phyloP scores from a whole-genome alignment of 495 filamentous ascomycete species.

The Aspergillus ellipticus region DNA sequence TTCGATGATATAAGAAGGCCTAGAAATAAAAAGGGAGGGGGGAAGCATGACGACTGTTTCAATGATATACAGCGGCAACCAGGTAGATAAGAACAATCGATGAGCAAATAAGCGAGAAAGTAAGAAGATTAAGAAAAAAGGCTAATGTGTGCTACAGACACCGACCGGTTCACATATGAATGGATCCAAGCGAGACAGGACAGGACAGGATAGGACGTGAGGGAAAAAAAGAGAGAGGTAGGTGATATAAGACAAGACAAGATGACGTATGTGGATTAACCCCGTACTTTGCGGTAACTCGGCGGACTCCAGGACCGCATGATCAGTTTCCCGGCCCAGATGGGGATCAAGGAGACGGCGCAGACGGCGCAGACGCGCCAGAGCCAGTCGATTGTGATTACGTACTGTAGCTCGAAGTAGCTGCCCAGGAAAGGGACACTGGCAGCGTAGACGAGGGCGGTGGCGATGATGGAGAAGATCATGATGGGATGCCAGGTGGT shows the following conservation, averaged over 20 bases:
- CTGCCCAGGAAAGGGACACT: conserved; percentile 81
- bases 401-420: conserved; percentile 85
- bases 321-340: conserved; percentile 79
- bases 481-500: conserved; percentile 97
- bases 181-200: no score
- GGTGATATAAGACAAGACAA: no score
- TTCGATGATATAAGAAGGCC: neutral
- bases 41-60: neutral
- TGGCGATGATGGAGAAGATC: conserved; percentile 79
- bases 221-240: no score
- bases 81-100: neutral
- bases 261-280: conserved; percentile 39
- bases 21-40: no score
- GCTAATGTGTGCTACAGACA: neutral
- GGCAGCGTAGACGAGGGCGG: conserved; percentile 71
- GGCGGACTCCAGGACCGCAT: conserved; percentile 81
- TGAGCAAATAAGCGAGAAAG: neutral
- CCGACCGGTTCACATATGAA: neutral
- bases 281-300: conserved; percentile 94
- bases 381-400: conserved; percentile 74
- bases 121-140: neutral
- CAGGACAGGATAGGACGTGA: no score
- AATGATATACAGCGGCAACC: neutral
- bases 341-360: conserved; percentile 77
- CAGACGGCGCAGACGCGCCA: conserved; percentile 83